Evolutionary conservation across 176 grass and related monocot genomes (phyloP), one percentile per base, ranked within the genome.

Genomic region (Rhipidocladum racemiflorum): DNA sequence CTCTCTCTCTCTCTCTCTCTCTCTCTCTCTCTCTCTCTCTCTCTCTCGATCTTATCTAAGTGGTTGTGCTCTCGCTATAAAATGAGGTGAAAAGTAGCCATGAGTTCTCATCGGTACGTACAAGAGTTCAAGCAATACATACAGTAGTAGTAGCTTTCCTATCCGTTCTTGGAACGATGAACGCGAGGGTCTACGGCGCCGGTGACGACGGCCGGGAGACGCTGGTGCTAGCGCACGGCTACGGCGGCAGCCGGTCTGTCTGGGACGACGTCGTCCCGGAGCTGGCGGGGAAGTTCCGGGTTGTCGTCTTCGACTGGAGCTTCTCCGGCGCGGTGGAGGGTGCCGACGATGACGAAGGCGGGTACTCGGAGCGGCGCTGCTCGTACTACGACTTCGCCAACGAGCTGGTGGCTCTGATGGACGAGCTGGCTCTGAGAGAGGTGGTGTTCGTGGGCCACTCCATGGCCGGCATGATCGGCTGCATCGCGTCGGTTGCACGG

Each of bases 271-370:
- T 97, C 5, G 43, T 91, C 0, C 73, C 88, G 54, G 77, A 84
- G 28, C 73, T 97, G 54, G 75, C 67, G 7, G 72, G 71, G 69
- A 92, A 16, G 73, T 92, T 87, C 85, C 80, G 82, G 29, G 68
- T 97, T 24, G 61, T 97, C 20, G 77, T 94, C 57, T 97, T 97
- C 87, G 95, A 97, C 80, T 97, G 95, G 95, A 87, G 89, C 74
- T 94, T 97, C 83, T 84, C 85, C 7, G 84, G 65, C 46, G 51
- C 69, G 1, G 72, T 28, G 35, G 71, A 35, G 5, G 45, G 81
- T 17, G 46, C 6, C 80, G 6, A 29, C 49, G 60, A 78, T 3
- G 25, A 20, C 68, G 42, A 14, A 12, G 42, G 5, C 15, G 48
- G 23, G 9, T 20, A 23, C 24, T 42, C 32, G 0, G 61, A 84